Evolutionary conservation across 2,329 filamentous ascomycete genomes (phyloP).

Genomic region (Pestalotiopsis sp.): DNA sequence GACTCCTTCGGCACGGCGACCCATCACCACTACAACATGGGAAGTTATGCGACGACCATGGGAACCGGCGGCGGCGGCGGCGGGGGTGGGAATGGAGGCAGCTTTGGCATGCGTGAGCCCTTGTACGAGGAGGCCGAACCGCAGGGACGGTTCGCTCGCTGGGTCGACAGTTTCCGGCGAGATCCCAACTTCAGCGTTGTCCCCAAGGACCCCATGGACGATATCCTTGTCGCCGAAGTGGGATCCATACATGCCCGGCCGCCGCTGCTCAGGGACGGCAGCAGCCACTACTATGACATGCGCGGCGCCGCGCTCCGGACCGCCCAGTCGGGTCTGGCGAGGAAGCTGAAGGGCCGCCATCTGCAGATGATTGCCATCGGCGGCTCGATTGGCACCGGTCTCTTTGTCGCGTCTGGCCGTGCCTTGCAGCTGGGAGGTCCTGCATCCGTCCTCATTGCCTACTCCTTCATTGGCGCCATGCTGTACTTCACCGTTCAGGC

Average conservation of each 20-base stretch:
- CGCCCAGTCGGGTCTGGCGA: slow-evolving; percentile 72
- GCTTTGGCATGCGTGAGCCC: slow-evolving; percentile 54
- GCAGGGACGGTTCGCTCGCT: slow-evolving; percentile 41
- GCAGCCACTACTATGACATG: slow-evolving; percentile 56
- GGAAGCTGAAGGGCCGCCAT: slow-evolving; percentile 81
- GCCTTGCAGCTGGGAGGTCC: slow-evolving; percentile 75
- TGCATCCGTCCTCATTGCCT: slow-evolving; percentile 78
- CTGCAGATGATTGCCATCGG: slow-evolving; percentile 98
- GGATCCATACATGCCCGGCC: slow-evolving; percentile 26
- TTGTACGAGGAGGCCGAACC: slow-evolving; percentile 42
- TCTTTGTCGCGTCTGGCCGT: slow-evolving; percentile 83
- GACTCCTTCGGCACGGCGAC: slow-evolving; percentile 8
- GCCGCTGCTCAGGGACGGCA: slow-evolving; percentile 28
- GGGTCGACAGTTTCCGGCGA: slow-evolving; percentile 66
- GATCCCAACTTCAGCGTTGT: slow-evolving; percentile 56
- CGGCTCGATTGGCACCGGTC: slow-evolving; percentile 83
- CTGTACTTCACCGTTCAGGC: slow-evolving; percentile 91
- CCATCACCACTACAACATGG: slow-evolving; percentile 7
- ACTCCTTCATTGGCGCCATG: slow-evolving; percentile 80
- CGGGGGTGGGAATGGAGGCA: slow-evolving; percentile 43
- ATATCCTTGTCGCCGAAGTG: slow-evolving; percentile 31
- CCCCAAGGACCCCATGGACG: slow-evolving; percentile 43
- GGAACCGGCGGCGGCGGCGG: slow-evolving; percentile 18
- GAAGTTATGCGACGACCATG: slow-evolving; percentile 3
- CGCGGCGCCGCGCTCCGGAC: slow-evolving; percentile 70